phyloP scores from a whole-genome alignment of 2,329 filamentous ascomycete species.

The Colletotrichum somersetense region DNA sequence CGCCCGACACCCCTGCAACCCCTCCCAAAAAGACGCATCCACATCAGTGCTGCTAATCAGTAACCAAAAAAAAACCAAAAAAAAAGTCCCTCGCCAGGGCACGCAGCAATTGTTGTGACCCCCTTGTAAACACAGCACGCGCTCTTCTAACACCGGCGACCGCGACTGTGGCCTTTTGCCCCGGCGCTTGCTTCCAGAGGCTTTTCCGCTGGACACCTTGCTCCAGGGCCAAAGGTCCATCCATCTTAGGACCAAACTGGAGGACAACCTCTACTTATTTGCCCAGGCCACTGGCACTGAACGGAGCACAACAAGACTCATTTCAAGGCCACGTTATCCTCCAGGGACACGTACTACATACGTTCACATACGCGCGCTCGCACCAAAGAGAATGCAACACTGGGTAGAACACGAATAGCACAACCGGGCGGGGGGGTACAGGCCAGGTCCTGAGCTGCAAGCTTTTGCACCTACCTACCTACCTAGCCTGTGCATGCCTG shows the following conservation, averaged over 20 bases:
- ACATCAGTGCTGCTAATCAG: slow-evolving; percentile 39
- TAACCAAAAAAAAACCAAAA: slow-evolving; percentile 15
- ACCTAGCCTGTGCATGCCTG: not conserved
- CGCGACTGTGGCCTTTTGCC: not conserved
- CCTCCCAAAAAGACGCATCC: slow-evolving; percentile 32
- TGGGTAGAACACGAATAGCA: not conserved
- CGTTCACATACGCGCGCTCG: not conserved
- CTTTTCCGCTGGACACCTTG: slow-evolving; percentile 1
- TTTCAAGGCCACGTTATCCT: not conserved
- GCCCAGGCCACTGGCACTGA: slow-evolving; percentile 1
- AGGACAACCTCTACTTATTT: slow-evolving; percentile 1
- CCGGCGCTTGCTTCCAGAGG: slow-evolving; percentile 22
- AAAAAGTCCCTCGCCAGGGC: slow-evolving; percentile 14
- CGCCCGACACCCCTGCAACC: slow-evolving; percentile 36
- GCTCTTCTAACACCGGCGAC: slow-evolving; percentile 1
- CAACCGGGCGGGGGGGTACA: not conserved
- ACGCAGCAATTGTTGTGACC: slow-evolving; percentile 10
- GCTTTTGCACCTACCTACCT: slow-evolving; percentile 7
- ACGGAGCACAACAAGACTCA: slow-evolving; percentile 6
- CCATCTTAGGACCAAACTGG: slow-evolving; percentile 2
- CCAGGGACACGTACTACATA: not conserved
- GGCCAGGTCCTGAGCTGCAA: slow-evolving; percentile 18
- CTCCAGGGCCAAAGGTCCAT: not conserved
- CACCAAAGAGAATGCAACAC: not conserved
- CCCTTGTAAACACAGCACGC: slow-evolving; percentile 12